Base-by-base conservation (phyloP, 1,284 basidiomycete species). In the Apiotrichum montevideense region DNA sequence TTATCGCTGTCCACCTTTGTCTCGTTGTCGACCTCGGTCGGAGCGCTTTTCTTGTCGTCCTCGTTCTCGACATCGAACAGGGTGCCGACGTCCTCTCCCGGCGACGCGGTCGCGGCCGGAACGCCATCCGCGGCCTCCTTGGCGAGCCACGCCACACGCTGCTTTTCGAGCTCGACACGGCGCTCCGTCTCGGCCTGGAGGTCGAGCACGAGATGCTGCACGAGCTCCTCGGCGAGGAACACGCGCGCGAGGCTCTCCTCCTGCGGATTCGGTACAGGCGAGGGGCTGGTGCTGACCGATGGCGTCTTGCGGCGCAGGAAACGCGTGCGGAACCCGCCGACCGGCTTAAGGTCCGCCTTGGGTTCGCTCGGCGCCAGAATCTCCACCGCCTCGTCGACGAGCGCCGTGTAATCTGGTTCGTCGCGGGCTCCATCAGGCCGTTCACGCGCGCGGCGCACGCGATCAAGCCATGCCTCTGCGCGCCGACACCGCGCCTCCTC, bases 111-210 rank as follows among this genome's bases (percentile, higher is more conserved):
- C 29, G 54, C 54, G 7, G 57, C 55, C 8, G 56, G 40, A 11
- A 61, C 58, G 13, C 67, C 71, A 4, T 67, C 63, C 8, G 61
- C 67, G 4, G 71, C 71, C 42, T 73, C 69, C 42, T 68, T 68
- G 8, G 74, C 74, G n/a, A 78, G 54, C 68, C 71, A 72, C 15
- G 71, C 70, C 32, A 75, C 70, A 32, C 73, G 63, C 63, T 74
- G 70, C 51, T 71, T 76, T 65, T 85, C 84, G 10, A 84, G 66
- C 35, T 79, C 76, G 51, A 89, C 62, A 47, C 87, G 75, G 61
- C 80, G 80, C 59, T 82, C 80, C 29, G 81, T 83, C 74, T 90
- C 87, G 4, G 68, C 68, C 61, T 85, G 81, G 45, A 92, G 72
- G 68, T 92, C 88, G 48, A 78, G 78, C 29, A 82, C 79, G 15